phyloP scores from a whole-genome alignment of 495 filamentous ascomycete genomes.

The Thozetella sp. region DNA sequence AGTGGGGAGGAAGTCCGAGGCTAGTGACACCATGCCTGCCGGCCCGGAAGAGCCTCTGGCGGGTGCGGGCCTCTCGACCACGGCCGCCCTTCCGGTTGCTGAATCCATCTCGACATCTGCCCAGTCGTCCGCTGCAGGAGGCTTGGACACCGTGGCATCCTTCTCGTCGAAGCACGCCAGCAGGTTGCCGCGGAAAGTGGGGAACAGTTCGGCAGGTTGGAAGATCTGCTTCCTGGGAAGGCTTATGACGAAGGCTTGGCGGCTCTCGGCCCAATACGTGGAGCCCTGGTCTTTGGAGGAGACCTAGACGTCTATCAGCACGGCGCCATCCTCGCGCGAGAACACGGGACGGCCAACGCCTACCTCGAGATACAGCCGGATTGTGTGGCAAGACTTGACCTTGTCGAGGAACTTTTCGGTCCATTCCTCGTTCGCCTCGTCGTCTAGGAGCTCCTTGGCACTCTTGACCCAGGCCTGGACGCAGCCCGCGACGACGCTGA shows the following conservation, averaged over 20 bases:
- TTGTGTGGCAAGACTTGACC: slow-evolving; percentile 3
- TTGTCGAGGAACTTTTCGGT: slow-evolving; percentile 25
- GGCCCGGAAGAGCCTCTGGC: background rate
- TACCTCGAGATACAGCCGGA: slow-evolving; percentile 32
- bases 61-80: slow-evolving; percentile 8
- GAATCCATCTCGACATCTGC: slow-evolving; percentile 28
- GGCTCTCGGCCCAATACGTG: slow-evolving; percentile 22
- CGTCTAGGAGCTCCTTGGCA: slow-evolving; percentile 33
- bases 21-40: slow-evolving; percentile 1
- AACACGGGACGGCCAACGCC: too few species aligned
- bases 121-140: slow-evolving; percentile 26
- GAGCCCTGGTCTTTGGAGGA: slow-evolving; percentile 4
- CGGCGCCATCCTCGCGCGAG: too few species aligned
- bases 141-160: background rate
- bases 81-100: slow-evolving; percentile 16
- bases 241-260: slow-evolving; percentile 24
- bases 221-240: slow-evolving; percentile 25
- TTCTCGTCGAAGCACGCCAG: slow-evolving; percentile 26
- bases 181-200: slow-evolving; percentile 24
- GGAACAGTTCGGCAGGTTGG: slow-evolving; percentile 22
- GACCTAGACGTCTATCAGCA: background rate
- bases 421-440: slow-evolving; percentile 27
- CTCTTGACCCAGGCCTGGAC: slow-evolving; percentile 23
- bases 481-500: slow-evolving; percentile 19
- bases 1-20: slow-evolving; percentile 25